A percentile compares a stretch with the other conserved stretches of the same genome.
phyloP scores from a whole-genome alignment of 1,284 basidiomycete genomes.

The Inonotus obliquus region DNA sequence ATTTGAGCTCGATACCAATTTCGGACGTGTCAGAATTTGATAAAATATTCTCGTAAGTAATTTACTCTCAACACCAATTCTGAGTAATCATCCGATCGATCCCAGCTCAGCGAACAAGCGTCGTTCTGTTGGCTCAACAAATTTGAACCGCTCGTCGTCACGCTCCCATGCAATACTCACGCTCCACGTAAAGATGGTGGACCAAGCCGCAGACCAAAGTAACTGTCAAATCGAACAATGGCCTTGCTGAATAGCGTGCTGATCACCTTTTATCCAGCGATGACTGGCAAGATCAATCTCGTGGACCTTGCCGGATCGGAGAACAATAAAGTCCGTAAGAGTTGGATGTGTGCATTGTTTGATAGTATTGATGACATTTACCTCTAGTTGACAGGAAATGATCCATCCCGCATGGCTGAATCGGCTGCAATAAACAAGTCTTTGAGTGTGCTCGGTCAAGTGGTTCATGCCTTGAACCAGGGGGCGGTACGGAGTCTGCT shows the following conservation, averaged over 20 bases:
- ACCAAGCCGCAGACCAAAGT: slow-evolving; percentile 47
- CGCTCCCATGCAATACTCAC: slow-evolving; percentile 81
- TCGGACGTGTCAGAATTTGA: slow-evolving; percentile 57
- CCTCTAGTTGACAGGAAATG: slow-evolving; percentile 70
- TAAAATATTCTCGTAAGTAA: slow-evolving; percentile 52
- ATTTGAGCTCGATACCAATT: slow-evolving; percentile 53
- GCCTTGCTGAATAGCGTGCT: neutral
- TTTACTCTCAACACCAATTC: slow-evolving; percentile 16
- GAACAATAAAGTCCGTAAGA: slow-evolving; percentile 69
- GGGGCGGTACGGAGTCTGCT: slow-evolving; percentile 46
- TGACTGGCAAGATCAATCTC: slow-evolving; percentile 74
- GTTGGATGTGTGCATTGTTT: neutral
- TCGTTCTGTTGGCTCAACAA: slow-evolving; percentile 80
- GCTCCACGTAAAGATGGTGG: slow-evolving; percentile 53
- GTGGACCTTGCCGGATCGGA: slow-evolving; percentile 86
- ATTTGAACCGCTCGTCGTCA: slow-evolving; percentile 74
- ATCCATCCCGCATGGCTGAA: slow-evolving; percentile 74
- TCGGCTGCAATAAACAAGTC: slow-evolving; percentile 84
- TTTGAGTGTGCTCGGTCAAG: slow-evolving; percentile 75
- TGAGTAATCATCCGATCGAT: neutral
- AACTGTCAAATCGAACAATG: slow-evolving; percentile 20
- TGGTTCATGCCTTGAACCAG: slow-evolving; percentile 77
- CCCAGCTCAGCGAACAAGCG: slow-evolving; percentile 58
- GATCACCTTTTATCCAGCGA: slow-evolving; percentile 31
- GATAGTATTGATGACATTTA: neutral